Percentiles rank a stretch among this genome's conserved stretches.
Conservation (phyloP, 169 alveolate species). For the Eimeria brunetti region DNA sequence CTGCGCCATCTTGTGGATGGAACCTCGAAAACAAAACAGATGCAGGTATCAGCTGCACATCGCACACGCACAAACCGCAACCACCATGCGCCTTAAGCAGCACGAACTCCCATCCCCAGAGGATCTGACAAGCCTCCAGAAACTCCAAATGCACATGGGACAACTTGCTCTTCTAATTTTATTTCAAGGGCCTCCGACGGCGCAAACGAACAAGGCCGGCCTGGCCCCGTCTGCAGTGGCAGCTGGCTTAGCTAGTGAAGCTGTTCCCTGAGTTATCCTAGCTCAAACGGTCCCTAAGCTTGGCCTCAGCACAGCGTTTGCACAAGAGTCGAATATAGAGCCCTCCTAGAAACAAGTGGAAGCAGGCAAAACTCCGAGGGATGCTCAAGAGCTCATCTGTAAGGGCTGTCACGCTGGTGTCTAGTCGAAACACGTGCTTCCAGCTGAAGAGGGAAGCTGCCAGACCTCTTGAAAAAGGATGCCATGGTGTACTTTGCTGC, state of each 20-base stretch:
- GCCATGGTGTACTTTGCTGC: neutral
- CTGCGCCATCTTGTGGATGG: slow-evolving; percentile 75
- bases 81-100: neutral
- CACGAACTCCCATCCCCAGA: neutral
- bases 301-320: neutral
- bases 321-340: slow-evolving; percentile 1
- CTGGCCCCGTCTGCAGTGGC: neutral
- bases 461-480: neutral
- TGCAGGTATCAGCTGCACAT: neutral
- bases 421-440: neutral
- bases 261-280: neutral
- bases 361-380: neutral
- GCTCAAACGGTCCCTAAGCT: neutral
- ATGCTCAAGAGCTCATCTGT: neutral
- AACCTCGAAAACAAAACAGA: slow-evolving; percentile 13
- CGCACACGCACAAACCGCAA: neutral
- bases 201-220: neutral
- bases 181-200: neutral
- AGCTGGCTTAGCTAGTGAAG: neutral
- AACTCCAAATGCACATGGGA: neutral
- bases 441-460: neutral
- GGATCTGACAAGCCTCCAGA: neutral
- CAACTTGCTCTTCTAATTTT: neutral
- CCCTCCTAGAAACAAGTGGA: neutral
- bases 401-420: slow-evolving; percentile 4